phyloP scores from a whole-genome alignment of 2,329 filamentous ascomycete species.

The Cercospora sp. region DNA sequence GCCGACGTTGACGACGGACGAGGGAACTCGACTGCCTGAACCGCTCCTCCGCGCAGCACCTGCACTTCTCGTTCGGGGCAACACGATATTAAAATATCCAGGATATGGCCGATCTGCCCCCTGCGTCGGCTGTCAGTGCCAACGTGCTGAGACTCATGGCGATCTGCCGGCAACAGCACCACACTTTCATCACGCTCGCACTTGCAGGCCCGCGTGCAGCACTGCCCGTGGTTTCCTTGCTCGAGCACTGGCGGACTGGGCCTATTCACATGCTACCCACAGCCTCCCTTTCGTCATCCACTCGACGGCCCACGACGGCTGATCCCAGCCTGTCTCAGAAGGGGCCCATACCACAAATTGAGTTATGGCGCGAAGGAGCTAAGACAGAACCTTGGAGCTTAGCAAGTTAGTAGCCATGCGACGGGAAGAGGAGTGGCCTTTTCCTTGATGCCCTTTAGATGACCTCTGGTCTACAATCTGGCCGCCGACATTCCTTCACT shows the following conservation, averaged over 20 bases:
- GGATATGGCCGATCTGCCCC: background rate
- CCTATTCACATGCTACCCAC: conserved; percentile 15
- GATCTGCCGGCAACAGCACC: conserved; percentile 15
- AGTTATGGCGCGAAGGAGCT: conserved; percentile 27
- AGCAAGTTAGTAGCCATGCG: conserved; percentile 13
- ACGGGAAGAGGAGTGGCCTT: conserved; percentile 19
- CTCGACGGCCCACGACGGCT: conserved; percentile 10
- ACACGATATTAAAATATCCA: background rate
- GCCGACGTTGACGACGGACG: background rate
- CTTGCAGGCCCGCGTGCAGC: conserved; percentile 12
- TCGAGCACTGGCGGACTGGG: background rate
- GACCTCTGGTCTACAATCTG: background rate
- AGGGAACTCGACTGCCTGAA: background rate
- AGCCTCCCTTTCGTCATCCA: conserved; percentile 18
- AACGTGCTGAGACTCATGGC: conserved; percentile 12
- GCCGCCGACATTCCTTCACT: conserved; percentile 7
- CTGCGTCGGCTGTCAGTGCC: conserved; percentile 10
- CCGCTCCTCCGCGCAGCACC: background rate
- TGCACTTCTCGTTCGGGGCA: background rate
- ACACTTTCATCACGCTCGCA: conserved; percentile 9
- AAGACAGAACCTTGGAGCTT: conserved; percentile 26
- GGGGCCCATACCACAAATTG: conserved; percentile 21
- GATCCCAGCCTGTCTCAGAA: conserved; percentile 27
- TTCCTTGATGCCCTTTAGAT: conserved; percentile 3
- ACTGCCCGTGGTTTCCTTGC: conserved; percentile 15